Percentiles rank a stretch among this genome's conserved stretches.
These are phyloP conservation scores for Blastocrithidia nonstop DNA, from an alignment of 208 protist species.

Conservation along the genomic window DNA sequence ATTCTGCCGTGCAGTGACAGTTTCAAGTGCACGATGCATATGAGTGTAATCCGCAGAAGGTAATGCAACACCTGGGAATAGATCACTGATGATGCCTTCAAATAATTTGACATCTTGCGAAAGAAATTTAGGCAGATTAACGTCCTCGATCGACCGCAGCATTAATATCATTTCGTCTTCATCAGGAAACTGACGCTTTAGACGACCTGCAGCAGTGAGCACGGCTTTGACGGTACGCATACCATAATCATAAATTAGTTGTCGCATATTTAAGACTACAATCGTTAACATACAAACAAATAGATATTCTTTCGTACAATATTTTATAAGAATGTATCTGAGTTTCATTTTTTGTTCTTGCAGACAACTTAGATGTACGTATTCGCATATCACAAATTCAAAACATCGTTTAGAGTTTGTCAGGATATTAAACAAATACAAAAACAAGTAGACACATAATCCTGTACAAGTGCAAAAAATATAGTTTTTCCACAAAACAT, in stretches of 20 bases:
- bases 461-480: no score
- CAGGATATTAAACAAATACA: no score
- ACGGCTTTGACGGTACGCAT: conserved; percentile 95
- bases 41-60: conserved; percentile 82
- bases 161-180: conserved; percentile 91
- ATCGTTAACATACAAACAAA: no score
- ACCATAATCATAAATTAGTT: conserved; percentile 96
- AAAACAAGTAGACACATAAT: no score
- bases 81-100: conserved; percentile 90
- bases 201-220: conserved; percentile 83
- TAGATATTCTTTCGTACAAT: no score
- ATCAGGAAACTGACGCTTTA: conserved; percentile 83
- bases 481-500: no score
- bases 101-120: conserved; percentile 94
- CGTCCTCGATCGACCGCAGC: conserved; percentile 91
- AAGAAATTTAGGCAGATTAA: conserved; percentile 92
- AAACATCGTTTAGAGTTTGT: no score
- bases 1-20: conserved; percentile 40
- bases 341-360: no score
- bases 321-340: no score
- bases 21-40: conserved; percentile 58
- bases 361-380: no score
- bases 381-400: no score
- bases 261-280: no score
- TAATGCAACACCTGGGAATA: conserved; percentile 85